Conservation (phyloP, 306 rosid species). For the Parietaria judaica region DNA sequence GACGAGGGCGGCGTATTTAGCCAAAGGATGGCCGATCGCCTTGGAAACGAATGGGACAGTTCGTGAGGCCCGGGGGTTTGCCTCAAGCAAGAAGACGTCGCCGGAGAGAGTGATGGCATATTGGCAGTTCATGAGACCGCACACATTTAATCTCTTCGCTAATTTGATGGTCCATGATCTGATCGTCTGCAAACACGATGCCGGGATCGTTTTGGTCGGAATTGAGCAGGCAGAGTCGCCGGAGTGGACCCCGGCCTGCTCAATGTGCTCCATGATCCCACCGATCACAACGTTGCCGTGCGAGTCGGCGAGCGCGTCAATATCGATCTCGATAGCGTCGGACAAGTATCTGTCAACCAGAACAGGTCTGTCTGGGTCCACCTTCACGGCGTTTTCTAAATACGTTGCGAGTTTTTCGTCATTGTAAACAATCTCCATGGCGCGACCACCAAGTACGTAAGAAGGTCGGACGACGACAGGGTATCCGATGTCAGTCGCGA, state of each 20-base stretch:
- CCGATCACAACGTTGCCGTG: slow-evolving; percentile 93
- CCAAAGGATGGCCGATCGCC: slow-evolving; percentile 94
- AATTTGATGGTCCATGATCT: slow-evolving; percentile 79
- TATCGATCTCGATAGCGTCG: slow-evolving; percentile 86
- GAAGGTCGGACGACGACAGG: slow-evolving; percentile 96
- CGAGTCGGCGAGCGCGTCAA: slow-evolving; percentile 94
- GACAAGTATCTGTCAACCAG: slow-evolving; percentile 78
- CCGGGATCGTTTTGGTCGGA: slow-evolving; percentile 70
- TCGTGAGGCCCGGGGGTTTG: slow-evolving; percentile 92
- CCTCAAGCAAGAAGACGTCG: slow-evolving; percentile 85
- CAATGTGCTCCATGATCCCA: slow-evolving; percentile 99
- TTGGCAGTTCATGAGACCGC: slow-evolving; percentile 97
- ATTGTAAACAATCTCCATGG: slow-evolving; percentile 90
- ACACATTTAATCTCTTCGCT: slow-evolving; percentile 72
- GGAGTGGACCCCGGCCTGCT: slow-evolving; percentile 97
- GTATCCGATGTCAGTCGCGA: slow-evolving; percentile 78
- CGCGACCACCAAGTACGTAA: slow-evolving; percentile 95
- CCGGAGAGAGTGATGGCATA: slow-evolving; percentile 75
- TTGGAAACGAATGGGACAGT: slow-evolving; percentile 94
- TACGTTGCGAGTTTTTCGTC: slow-evolving; percentile 69
- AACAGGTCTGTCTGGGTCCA: slow-evolving; percentile 95
- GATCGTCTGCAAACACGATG: slow-evolving; percentile 67
- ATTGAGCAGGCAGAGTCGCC: slow-evolving; percentile 95
- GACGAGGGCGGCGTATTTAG: slow-evolving; percentile 92
- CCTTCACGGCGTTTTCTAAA: slow-evolving; percentile 90